phyloP scores from a whole-genome alignment of 352 stramenopile genomes.

The Achlya hypogyna region DNA sequence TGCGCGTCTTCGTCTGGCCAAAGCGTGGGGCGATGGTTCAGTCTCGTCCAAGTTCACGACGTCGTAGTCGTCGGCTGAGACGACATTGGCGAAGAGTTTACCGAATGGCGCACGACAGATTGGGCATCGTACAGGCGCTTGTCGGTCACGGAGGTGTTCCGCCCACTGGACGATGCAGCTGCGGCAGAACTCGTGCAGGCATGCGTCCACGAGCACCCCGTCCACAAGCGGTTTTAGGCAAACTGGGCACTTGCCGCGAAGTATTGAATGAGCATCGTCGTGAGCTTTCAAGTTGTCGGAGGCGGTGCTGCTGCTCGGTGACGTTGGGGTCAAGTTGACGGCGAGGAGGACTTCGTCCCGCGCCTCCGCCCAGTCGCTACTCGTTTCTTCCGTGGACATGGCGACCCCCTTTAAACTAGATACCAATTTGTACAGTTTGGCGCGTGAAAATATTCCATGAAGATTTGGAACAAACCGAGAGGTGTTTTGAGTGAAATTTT shows the following conservation, averaged over 20 bases:
- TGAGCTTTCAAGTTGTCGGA: not conserved
- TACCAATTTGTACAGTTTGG: not conserved
- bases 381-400: not conserved
- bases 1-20: not conserved
- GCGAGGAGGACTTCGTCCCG: not conserved
- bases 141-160: not conserved
- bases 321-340: not conserved
- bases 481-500: not conserved
- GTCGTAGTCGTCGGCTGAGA: not conserved
- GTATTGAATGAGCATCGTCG: not conserved
- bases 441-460: not conserved
- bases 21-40: not conserved
- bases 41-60: not conserved
- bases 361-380: not conserved
- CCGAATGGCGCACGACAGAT: not conserved
- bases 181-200: conserved; percentile 10
- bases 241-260: not conserved
- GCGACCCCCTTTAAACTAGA: not conserved
- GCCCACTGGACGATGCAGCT: not conserved
- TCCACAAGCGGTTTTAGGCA: not conserved
- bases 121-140: not conserved
- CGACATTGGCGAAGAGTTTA: not conserved
- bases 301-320: not conserved
- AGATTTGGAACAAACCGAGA: not conserved
- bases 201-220: not conserved